Evolutionary conservation across 2,329 filamentous ascomycete species (phyloP), one percentile per base, ranked within the genome.

Genomic region (Sporothrix brasiliensis): DNA sequence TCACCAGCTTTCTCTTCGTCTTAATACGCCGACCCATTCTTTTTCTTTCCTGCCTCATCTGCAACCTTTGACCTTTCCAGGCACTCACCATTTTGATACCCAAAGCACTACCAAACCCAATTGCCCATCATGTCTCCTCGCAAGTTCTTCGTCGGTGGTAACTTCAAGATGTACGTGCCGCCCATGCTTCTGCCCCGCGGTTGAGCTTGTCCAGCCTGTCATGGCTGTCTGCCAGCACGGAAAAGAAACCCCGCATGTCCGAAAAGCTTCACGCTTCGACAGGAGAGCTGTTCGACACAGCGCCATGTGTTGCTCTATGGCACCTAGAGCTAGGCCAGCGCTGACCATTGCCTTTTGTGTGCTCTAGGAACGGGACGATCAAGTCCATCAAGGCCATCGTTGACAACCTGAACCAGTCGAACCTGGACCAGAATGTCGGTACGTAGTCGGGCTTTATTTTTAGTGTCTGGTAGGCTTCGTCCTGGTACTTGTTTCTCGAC

Each of bases 101-200:
- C 50, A 63, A n/a, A 56, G 47, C 41, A 52, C 6, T n/a, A 21
- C 16, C 27, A 24, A 27, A 47, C 58, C 39, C 44, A 73, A 77
- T 77, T 76, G 77, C 77, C 83, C 87, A 92, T 79, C 78, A 97
- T 97, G 93, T 87, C 90, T 50, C n/a, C 63, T 88, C 93, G 93
- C 86, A 91, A 93, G 86, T 97, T 97, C 87, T 97, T 97, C 82
- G 92, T 97, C 82, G 94, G 94, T 83, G 94, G 94, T 80, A 99
- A 99, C 91, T 98, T 98, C 87, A 98, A 99, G 88, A 98, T 98
- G 94, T 97, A 85, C 80, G 87, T 81, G 50, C 69, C 81, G 50
- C 69, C 72, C 76, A 72, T 58, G 58, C 69, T 68, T 58, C 65
- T 34, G 34, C 34, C 69, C 69, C 69, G 69, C 66, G 27, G 58